These are phyloP conservation scores for Solanum paucissectum DNA, from an alignment of 257 asterid species.

Conservation along the genomic window DNA sequence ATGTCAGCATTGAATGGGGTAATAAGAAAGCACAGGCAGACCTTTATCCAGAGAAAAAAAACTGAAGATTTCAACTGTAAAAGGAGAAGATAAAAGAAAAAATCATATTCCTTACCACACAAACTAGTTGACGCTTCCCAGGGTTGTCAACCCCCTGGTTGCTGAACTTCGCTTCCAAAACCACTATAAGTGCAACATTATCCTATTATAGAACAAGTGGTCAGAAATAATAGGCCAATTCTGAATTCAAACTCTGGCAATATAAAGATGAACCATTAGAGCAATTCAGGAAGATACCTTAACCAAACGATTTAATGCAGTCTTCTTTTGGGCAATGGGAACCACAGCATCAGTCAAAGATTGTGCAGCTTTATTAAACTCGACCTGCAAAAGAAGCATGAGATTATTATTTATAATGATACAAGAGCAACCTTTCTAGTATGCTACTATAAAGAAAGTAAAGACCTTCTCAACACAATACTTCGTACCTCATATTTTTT, in stretches of 20 bases:
- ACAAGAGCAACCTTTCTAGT: not conserved
- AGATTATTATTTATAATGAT: not conserved
- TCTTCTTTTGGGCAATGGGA: slow-evolving; percentile 72
- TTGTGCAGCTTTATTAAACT: slow-evolving; percentile 97
- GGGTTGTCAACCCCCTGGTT: slow-evolving; percentile 72
- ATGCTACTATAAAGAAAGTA: not conserved
- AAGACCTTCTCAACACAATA: not conserved
- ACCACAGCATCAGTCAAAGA: slow-evolving; percentile 75
- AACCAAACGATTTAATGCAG: slow-evolving; percentile 72
- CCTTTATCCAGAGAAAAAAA: not conserved
- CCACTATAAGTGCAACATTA: slow-evolving; percentile 84
- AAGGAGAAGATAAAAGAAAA: not conserved
- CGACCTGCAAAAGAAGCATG: slow-evolving; percentile 49
- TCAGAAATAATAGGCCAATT: not conserved
- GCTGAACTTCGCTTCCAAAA: slow-evolving; percentile 84
- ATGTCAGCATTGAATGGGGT: not conserved
- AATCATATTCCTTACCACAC: slow-evolving; percentile 61
- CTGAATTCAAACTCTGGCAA: not conserved
- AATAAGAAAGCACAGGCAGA: not conserved
- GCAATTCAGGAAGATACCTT: slow-evolving; percentile 36
- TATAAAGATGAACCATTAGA: not conserved
- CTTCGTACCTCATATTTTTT: slow-evolving; percentile 85
- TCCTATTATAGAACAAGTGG: slow-evolving; percentile 38
- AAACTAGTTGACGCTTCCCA: slow-evolving; percentile 90
- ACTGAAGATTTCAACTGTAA: not conserved